phyloP scores from a whole-genome alignment of 495 filamentous ascomycete species.

The Aspergillus saccharolyticus region DNA sequence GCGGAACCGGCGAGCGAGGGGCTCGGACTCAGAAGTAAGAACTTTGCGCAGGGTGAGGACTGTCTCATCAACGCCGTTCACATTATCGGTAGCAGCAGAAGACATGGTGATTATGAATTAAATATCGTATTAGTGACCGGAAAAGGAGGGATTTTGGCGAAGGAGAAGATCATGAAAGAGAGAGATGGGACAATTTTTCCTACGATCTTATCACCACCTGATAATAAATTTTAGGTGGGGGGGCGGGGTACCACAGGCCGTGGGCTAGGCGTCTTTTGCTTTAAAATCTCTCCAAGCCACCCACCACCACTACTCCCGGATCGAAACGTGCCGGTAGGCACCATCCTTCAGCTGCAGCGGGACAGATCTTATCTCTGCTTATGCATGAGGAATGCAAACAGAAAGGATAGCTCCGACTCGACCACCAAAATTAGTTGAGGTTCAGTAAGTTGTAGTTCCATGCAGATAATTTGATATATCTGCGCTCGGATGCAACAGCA shows the following conservation, averaged over 20 bases:
- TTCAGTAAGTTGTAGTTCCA: too few relatives aligned
- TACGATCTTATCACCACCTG: slow-evolving; percentile 32
- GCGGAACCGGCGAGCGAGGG: slow-evolving; percentile 87
- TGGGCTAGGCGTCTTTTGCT: slow-evolving; percentile 15
- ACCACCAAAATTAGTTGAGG: too few relatives aligned
- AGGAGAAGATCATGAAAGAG: background rate
- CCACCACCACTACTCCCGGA: background rate
- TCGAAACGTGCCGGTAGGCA: background rate
- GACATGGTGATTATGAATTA: slow-evolving; percentile 1
- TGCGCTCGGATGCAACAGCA: too few relatives aligned
- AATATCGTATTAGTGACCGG: background rate
- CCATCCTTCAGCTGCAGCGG: background rate
- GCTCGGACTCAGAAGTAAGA: slow-evolving; percentile 69
- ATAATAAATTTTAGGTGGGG: slow-evolving; percentile 33
- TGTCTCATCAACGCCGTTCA: slow-evolving; percentile 25
- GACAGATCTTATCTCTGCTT: background rate
- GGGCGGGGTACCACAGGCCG: slow-evolving; percentile 23
- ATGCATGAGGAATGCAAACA: background rate
- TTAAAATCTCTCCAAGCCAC: slow-evolving; percentile 6
- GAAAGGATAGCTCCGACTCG: too few relatives aligned
- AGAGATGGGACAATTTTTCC: slow-evolving; percentile 18
- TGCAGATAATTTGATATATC: too few relatives aligned
- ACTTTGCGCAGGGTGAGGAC: slow-evolving; percentile 64
- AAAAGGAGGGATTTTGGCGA: background rate
- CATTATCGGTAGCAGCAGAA: slow-evolving; percentile 15